Conservation (phyloP, 768 basidiomycete species). For the Leccinum pellstonianum region DNA sequence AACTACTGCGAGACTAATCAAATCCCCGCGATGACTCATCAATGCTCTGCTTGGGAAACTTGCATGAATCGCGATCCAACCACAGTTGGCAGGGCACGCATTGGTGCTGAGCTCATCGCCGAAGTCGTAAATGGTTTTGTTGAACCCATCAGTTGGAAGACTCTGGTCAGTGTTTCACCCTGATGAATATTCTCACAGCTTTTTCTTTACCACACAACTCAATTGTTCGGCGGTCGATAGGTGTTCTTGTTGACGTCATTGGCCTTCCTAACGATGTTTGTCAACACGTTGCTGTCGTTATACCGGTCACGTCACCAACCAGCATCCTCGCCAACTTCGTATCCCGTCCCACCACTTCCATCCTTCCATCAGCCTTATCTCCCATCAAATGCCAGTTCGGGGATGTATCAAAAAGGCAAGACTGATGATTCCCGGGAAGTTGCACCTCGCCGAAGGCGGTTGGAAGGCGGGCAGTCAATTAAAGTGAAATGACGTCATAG, state of each 20-base stretch:
- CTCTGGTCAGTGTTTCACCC: conserved; percentile 58
- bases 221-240: conserved; percentile 36
- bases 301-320: conserved; percentile 69
- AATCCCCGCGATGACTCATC: conserved; percentile 84
- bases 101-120: conserved; percentile 92
- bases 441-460: conserved; percentile 51
- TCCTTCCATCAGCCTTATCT: conserved; percentile 51
- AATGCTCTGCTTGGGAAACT: conserved; percentile 87
- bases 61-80: conserved; percentile 96
- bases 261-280: conserved; percentile 73
- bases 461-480: conserved; percentile 53
- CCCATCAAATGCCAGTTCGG: conserved; percentile 50
- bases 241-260: conserved; percentile 74
- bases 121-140: conserved; percentile 97
- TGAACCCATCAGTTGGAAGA: conserved; percentile 97
- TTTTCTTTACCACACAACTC: conserved; percentile 12
- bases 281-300: conserved; percentile 76
- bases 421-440: conserved; percentile 35
- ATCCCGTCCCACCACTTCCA: conserved; percentile 38
- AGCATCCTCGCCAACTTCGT: conserved; percentile 37
- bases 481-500: conserved; percentile 49
- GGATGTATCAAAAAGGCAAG: conserved; percentile 40
- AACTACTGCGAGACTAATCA: conserved; percentile 77
- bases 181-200: conserved; percentile 14
- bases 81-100: conserved; percentile 81